These are phyloP conservation scores for Cryptococcus floricola DNA, from an alignment of 1,284 basidiomycete species.

Conservation along the genomic window DNA sequence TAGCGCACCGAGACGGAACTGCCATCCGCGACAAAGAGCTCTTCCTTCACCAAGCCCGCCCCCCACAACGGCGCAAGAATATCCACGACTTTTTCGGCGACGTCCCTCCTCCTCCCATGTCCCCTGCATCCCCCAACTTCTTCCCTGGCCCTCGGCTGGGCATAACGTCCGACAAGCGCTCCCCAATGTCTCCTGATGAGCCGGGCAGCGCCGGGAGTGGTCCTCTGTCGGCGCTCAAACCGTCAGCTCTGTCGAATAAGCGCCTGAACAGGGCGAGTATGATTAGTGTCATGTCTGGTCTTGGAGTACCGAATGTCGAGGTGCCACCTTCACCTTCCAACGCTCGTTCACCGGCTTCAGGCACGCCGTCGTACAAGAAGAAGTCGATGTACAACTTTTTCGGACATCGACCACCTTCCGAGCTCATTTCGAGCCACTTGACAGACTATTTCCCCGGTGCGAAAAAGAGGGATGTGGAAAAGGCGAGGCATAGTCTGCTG, in stretches of 20 bases:
- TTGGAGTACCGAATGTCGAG: conserved; percentile 69
- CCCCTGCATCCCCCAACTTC: conserved; percentile 52
- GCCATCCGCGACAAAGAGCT: conserved; percentile 69
- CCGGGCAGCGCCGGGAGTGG: no score
- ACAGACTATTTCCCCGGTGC: conserved; percentile 94
- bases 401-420: conserved; percentile 93
- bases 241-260: conserved; percentile 47
- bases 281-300: conserved; percentile 86
- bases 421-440: conserved; percentile 93
- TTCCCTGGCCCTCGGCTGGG: conserved; percentile 37
- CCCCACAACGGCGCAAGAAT: conserved; percentile 54
- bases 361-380: conserved; percentile 43
- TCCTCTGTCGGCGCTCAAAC: conserved; percentile 1
- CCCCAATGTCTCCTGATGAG: no score
- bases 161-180: neutral
- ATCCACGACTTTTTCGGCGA: conserved; percentile 62
- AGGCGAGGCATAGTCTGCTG: conserved; percentile 78
- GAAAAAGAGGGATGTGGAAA: conserved; percentile 81
- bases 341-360: conserved; percentile 43
- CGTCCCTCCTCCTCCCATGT: conserved; percentile 49
- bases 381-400: conserved; percentile 86
- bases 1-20: conserved; percentile 67
- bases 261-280: conserved; percentile 88
- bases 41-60: conserved; percentile 54
- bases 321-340: conserved; percentile 50